A percentile compares a stretch with the other conserved stretches of the same genome.
Evolutionary conservation across 495 filamentous ascomycete genomes (phyloP).

Genomic region (Penicillium manginii): DNA sequence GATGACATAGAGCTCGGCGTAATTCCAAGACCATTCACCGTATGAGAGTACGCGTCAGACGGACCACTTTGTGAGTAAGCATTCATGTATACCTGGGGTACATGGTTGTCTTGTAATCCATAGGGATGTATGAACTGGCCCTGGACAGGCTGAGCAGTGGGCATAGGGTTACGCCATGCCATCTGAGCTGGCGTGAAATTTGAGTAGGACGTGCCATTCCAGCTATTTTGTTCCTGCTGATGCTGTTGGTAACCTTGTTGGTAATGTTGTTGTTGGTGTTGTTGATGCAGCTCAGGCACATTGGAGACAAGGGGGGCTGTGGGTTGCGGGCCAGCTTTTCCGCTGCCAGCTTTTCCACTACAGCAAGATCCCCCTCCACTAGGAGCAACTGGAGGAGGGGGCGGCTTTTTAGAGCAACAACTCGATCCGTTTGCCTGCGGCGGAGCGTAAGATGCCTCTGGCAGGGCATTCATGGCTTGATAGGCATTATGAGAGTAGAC

Average conservation of each 20-base stretch:
- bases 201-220: slow-evolving; percentile 22
- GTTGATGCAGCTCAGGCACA: slow-evolving; percentile 6
- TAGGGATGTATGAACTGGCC: slow-evolving; percentile 24
- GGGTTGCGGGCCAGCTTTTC: slow-evolving; percentile 17
- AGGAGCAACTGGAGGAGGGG: slow-evolving; percentile 15
- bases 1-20: slow-evolving; percentile 20
- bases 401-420: slow-evolving; percentile 37
- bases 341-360: slow-evolving; percentile 22
- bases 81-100: slow-evolving; percentile 19
- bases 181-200: slow-evolving; percentile 20
- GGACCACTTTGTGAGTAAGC: slow-evolving; percentile 19
- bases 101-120: slow-evolving; percentile 15
- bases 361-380: slow-evolving; percentile 38
- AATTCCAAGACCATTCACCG: slow-evolving; percentile 24
- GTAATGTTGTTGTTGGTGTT: neutral
- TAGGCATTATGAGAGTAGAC: neutral
- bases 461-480: neutral
- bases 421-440: slow-evolving; percentile 17
- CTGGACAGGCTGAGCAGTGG: slow-evolving; percentile 18
- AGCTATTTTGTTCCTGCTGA: slow-evolving; percentile 10
- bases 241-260: neutral
- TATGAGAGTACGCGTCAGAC: slow-evolving; percentile 16
- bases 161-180: slow-evolving; percentile 30
- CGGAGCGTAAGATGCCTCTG: neutral
- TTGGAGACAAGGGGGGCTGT: neutral